Evolutionary conservation across 768 basidiomycete genomes (phyloP), one percentile per base, ranked within the genome.

Genomic region (Tricholomella constricta): DNA sequence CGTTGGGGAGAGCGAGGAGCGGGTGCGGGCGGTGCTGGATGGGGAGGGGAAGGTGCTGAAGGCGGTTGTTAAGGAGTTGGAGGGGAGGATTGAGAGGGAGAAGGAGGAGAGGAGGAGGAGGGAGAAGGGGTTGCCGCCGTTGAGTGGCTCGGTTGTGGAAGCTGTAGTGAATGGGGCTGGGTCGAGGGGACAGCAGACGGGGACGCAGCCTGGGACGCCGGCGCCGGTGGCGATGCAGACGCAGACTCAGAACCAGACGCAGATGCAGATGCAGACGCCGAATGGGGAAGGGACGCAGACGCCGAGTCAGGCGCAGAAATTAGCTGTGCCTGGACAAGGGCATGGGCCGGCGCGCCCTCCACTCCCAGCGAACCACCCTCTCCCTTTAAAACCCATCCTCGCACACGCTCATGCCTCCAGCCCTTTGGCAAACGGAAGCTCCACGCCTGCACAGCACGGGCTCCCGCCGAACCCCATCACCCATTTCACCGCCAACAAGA

Each of bases 11-110:
- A 72, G 68, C n/a, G 77, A 70, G 1, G 83, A 86, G 54, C 82
- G 84, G 62, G 79, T 95, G 62, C 77, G 78, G 26, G 90, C 89
- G 6, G 88, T 90, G 11, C 76, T 94, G 45, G 96, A 98, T 66
- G 84, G 83, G 0, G 87, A 93, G 54, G 86, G 88, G 4, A 66
- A 73, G 55, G 78, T 80, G 57, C 65, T 87, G 56, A 81, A 79
- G 51, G 84, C 84, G 7, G 83, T 89, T 19, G 69, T 88, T 66
- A 82, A 80, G 60, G 87, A 86, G 68, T 63, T 86, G 57, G 83
- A 88, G 70, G 77, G 77, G 67, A 63, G 72, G 74, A 64, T 79
- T 73, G 67, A 76, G 78, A 57, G 74, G 70, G 72, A 74, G 47
- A 68, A 62, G 66, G 81, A 78, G 63, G 73, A 78, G 58, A 77